These are phyloP conservation scores for Fusarium vanettenii DNA, from an alignment of 2,329 filamentous ascomycete genomes.

Conservation along the genomic window DNA sequence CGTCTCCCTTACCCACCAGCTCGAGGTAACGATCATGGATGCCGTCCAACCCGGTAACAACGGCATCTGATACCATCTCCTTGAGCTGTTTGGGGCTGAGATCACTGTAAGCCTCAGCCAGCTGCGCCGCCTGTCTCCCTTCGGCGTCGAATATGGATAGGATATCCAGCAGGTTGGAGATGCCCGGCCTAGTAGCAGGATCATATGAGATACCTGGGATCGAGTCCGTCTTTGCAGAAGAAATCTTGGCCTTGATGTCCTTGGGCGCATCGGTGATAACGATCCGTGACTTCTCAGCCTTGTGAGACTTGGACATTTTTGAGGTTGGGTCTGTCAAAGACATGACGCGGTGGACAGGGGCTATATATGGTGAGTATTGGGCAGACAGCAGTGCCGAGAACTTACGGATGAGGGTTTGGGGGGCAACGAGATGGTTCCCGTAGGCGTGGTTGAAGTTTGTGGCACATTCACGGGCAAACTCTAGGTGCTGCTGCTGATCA, in stretches of 20 bases:
- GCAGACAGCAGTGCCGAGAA: not conserved
- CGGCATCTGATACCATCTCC: slow-evolving; percentile 67
- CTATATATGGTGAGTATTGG: slow-evolving; percentile 52
- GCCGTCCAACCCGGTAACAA: slow-evolving; percentile 64
- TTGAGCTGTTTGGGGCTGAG: slow-evolving; percentile 55
- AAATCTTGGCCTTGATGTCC: slow-evolving; percentile 77
- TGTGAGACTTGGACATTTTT: slow-evolving; percentile 96
- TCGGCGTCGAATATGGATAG: slow-evolving; percentile 73
- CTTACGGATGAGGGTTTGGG: slow-evolving; percentile 78
- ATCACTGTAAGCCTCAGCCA: slow-evolving; percentile 54
- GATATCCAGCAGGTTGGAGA: slow-evolving; percentile 88
- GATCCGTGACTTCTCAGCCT: slow-evolving; percentile 79
- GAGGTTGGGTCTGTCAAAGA: slow-evolving; percentile 79
- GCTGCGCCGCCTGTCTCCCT: slow-evolving; percentile 52
- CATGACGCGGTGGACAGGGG: slow-evolving; percentile 89
- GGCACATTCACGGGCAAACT: slow-evolving; percentile 89
- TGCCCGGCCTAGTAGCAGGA: slow-evolving; percentile 75
- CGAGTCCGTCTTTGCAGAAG: slow-evolving; percentile 81
- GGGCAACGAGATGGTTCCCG: slow-evolving; percentile 70
- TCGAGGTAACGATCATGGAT: slow-evolving; percentile 68
- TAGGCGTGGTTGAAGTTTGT: slow-evolving; percentile 87
- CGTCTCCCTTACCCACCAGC: slow-evolving; percentile 60
- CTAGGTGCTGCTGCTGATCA: slow-evolving; percentile 93
- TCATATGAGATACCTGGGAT: slow-evolving; percentile 77
- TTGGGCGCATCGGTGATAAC: slow-evolving; percentile 78